Evolutionary conservation across 371 early-diverging fungal species (phyloP).

Genomic region (Dentiscutata heterogama): DNA sequence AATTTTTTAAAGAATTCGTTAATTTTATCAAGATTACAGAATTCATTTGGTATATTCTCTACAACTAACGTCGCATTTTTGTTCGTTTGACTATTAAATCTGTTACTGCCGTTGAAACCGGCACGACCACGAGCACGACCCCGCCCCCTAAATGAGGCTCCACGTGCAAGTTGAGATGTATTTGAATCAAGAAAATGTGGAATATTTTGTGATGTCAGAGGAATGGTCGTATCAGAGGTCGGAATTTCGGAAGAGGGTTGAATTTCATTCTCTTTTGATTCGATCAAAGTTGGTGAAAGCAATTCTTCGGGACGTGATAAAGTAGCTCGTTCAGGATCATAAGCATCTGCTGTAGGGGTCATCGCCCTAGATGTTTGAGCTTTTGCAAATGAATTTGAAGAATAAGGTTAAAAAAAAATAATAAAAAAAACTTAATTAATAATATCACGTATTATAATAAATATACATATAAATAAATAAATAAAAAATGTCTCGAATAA

Average conservation of each 20-base stretch:
- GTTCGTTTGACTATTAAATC: conserved; percentile 39
- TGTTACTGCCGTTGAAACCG: conserved; percentile 48
- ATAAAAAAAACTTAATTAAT: background rate
- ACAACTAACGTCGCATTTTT: conserved; percentile 70
- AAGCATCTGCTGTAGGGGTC: conserved; percentile 51
- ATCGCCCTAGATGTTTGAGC: conserved; percentile 38
- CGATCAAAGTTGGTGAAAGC: background rate
- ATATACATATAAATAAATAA: background rate
- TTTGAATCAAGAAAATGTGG: conserved; percentile 37
- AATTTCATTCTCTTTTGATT: conserved; percentile 34
- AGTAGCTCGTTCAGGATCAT: conserved; percentile 63
- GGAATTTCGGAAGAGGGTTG: background rate
- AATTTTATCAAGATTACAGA: conserved; percentile 70
- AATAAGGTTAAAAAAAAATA: too few species aligned
- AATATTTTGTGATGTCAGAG: conserved; percentile 12
- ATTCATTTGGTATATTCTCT: conserved; percentile 80
- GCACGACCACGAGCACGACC: conserved; percentile 57
- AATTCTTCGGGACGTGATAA: conserved; percentile 42
- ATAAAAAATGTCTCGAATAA: background rate
- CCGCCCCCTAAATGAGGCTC: conserved; percentile 48
- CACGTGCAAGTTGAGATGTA: conserved; percentile 7
- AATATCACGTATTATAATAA: background rate
- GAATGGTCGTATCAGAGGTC: background rate
- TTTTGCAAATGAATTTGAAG: background rate
- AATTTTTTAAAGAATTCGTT: conserved; percentile 80